These are phyloP conservation scores for Aureobasidium mangrovei DNA, from an alignment of 2,329 filamentous ascomycete genomes.

Conservation along the genomic window DNA sequence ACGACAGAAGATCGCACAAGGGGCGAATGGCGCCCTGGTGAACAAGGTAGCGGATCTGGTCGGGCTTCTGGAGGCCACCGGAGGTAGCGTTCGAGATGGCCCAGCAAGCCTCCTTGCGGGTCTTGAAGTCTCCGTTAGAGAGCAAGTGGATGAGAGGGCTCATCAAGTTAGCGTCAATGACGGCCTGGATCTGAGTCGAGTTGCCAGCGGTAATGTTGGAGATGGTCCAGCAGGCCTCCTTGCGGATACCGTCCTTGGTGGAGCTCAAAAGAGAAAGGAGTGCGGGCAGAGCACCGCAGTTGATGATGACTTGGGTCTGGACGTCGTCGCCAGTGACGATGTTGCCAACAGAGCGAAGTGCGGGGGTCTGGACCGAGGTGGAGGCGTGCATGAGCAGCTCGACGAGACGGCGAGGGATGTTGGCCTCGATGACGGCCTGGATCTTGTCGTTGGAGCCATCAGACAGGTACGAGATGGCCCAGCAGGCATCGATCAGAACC, in stretches of 20 bases:
- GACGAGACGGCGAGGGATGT: conserved; percentile 90
- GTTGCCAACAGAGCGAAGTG: conserved; percentile 93
- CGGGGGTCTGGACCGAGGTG: conserved; percentile 95
- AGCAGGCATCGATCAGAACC: conserved; percentile 97
- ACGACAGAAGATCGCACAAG: conserved; percentile 85
- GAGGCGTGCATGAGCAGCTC: conserved; percentile 97
- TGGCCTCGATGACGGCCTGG: conserved; percentile 95
- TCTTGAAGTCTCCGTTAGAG: conserved; percentile 97
- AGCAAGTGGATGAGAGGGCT: conserved; percentile 92
- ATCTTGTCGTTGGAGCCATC: conserved; percentile 99
- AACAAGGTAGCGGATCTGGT: conserved; percentile 95
- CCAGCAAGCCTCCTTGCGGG: conserved; percentile 98
- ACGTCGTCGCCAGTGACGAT: conserved; percentile 98
- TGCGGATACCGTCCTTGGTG: conserved; percentile 96
- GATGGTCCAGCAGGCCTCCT: conserved; percentile 99
- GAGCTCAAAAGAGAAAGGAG: conserved; percentile 91
- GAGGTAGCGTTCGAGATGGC: conserved; percentile 98
- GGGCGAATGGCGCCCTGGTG: conserved; percentile 93
- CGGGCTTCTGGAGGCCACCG: conserved; percentile 94
- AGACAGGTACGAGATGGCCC: conserved; percentile 97
- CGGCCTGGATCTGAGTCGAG: conserved; percentile 92
- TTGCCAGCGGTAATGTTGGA: conserved; percentile 98
- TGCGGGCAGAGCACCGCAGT: conserved; percentile 86
- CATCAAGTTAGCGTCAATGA: conserved; percentile 95
- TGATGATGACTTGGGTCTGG: conserved; percentile 98